A percentile compares a stretch with the other conserved stretches of the same genome.
These are phyloP conservation scores for Gaillardinia entomophila DNA, from an alignment of 805 yeast species.

Conservation along the genomic window DNA sequence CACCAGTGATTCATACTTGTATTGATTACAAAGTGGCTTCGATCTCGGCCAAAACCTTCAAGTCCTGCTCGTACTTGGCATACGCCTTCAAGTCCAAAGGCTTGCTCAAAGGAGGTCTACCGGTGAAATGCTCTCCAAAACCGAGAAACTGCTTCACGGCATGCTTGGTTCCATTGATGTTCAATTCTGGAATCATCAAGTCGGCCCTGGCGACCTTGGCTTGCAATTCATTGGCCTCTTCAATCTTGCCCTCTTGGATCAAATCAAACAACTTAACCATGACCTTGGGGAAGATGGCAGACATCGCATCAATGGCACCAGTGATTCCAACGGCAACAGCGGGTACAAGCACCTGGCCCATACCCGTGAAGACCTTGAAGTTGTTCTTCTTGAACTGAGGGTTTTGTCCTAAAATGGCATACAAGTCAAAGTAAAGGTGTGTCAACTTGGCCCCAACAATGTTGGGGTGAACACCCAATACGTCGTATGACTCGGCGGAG, in stretches of 20 bases:
- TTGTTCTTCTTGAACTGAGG: constrained; percentile 7
- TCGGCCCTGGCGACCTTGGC: constrained; percentile 16
- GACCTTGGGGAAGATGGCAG: constrained; percentile 16
- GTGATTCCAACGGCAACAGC: constrained; percentile 15
- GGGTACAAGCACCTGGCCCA: constrained; percentile 20
- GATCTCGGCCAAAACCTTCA: constrained; percentile 2
- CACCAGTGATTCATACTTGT: no score
- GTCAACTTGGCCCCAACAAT: constrained; percentile 29
- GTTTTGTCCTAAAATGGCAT: constrained; percentile 12
- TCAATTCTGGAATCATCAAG: constrained; percentile 20
- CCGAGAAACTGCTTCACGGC: constrained; percentile 15
- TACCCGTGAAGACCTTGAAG: constrained; percentile 19
- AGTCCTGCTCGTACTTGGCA: constrained; percentile 7
- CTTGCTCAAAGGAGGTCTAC: constrained; percentile 25
- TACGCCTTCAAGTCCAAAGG: constrained; percentile 4
- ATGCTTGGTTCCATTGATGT: constrained; percentile 24
- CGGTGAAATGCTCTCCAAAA: constrained; percentile 16
- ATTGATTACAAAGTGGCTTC: constrained; percentile 5
- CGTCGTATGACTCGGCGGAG: constrained; percentile 14
- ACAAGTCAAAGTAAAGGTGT: constrained; percentile 16
- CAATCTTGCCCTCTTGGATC: constrained; percentile 7
- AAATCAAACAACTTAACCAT: constrained; percentile 12
- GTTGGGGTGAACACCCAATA: constrained; percentile 24
- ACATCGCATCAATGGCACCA: constrained; percentile 21
- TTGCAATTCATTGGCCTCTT: constrained; percentile 16